phyloP scores from a whole-genome alignment of 768 basidiomycete species.

The Agrocybe praecox region DNA sequence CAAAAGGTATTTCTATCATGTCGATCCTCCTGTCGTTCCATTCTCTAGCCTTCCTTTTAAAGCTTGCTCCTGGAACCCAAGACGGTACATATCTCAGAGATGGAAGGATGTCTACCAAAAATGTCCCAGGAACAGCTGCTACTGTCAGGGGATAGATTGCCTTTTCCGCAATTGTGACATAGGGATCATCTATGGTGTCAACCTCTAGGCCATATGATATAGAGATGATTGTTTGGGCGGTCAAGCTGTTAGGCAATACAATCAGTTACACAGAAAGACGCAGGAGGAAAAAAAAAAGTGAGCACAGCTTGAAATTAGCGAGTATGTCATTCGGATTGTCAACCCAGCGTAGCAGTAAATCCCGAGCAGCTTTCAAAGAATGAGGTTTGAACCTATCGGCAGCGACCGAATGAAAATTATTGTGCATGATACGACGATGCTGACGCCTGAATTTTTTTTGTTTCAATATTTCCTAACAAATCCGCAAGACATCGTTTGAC shows the following conservation, averaged over 20 bases:
- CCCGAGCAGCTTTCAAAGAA: conserved; percentile 13
- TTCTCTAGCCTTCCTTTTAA: conserved; percentile 48
- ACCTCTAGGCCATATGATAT: conserved; percentile 40
- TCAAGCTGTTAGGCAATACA: conserved; percentile 17
- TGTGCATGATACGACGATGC: conserved; percentile 18
- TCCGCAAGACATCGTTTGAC: no score
- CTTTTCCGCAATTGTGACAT: conserved; percentile 11
- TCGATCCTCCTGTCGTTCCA: conserved; percentile 40
- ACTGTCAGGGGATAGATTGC: conserved; percentile 31
- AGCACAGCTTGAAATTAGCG: conserved; percentile 36
- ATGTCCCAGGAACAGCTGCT: conserved; percentile 42
- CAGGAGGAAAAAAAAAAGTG: background rate
- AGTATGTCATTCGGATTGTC: conserved; percentile 32
- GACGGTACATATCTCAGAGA: conserved; percentile 46
- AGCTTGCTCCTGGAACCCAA: conserved; percentile 68
- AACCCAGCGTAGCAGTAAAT: conserved; percentile 33
- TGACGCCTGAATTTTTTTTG: conserved; percentile 8
- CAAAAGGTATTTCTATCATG: conserved; percentile 40
- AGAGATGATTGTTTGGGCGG: conserved; percentile 34
- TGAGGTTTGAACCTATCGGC: conserved; percentile 24
- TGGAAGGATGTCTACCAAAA: conserved; percentile 45
- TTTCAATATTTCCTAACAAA: no score
- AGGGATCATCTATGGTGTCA: conserved; percentile 29
- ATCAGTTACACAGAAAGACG: background rate
- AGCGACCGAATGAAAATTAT: conserved; percentile 14